These are phyloP conservation scores for Zygnema cylindricum DNA, from an alignment of 139 green algal species.

Conservation along the genomic window DNA sequence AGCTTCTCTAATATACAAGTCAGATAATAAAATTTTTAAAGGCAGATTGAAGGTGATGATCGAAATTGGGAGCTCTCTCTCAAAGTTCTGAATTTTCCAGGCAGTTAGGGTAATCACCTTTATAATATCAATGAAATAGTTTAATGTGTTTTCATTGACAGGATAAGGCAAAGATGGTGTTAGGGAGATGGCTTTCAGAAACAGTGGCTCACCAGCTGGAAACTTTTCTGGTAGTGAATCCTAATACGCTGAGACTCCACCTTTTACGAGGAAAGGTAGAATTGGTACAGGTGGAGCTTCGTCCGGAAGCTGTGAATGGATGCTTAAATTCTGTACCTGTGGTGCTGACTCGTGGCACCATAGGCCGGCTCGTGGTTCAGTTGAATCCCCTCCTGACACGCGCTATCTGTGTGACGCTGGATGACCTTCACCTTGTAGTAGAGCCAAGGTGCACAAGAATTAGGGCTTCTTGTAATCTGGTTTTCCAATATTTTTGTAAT, in stretches of 20 bases:
- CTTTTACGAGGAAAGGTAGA: neutral
- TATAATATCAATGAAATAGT: no score
- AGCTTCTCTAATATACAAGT: no score
- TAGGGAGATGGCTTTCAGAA: neutral
- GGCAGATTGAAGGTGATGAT: no score
- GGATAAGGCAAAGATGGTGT: neutral
- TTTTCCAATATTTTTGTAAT: no score
- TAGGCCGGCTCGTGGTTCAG: neutral
- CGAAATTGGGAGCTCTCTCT: no score
- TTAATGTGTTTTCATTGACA: no score
- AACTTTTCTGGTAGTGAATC: neutral
- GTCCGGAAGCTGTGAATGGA: neutral
- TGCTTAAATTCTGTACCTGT: neutral
- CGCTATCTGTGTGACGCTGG: neutral
- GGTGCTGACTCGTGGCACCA: neutral
- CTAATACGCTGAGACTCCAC: neutral
- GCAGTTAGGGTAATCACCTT: no score
- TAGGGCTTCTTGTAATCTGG: no score
- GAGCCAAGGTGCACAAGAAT: neutral
- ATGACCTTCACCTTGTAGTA: neutral
- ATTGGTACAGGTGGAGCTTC: neutral
- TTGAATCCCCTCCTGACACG: neutral
- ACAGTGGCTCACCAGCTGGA: neutral
- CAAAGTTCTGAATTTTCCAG: no score
- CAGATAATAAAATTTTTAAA: no score